Evolutionary conservation across 73 alveolate genomes (phyloP), one percentile per base, ranked within the genome.

Genomic region (Paramecium tetraurelia): DNA sequence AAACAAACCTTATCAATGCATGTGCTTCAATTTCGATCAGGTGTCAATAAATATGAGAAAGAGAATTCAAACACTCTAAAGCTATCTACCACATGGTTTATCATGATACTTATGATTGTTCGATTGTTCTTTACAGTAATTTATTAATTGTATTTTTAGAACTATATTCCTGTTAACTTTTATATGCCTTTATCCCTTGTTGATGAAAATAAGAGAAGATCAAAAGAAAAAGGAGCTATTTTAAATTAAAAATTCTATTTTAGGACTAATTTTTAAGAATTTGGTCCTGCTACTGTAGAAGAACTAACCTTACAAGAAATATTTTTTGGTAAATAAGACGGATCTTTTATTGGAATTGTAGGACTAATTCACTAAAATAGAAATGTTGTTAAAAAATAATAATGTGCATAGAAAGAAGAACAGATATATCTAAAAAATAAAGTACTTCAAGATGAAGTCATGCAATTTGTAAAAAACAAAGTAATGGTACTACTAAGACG

Each of bases 401-500:
- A 21, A 21, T 86, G 63, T 63, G 27, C 35, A 36, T 35, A 38
- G 8, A 35, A 9, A 11, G 29, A 69, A 29, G 86, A 92, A 33
- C 76, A 72, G 48, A 24, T 93, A 22, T 72, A 92, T 63, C 94
- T 59, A 20, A 77, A 85, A 18, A 83, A 63, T 24, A 92, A 93
- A n/a, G 59, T 94, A 70, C 68, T 86, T 59, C 44, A 80, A 41
- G 76, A 88, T 48, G 71, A 77, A 57, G 92, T 85, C 85, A 87
- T 92, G 5, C 88, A 95, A 27, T 93, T 96, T 63, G 58, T 97
- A 29, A 72, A 92, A 43, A 63, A 72, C 69, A 96, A 97, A 92
- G 98, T 99, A 86, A 84, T 72, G 99, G 99, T 0, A 96, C 96
- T 40, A 57, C 93, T 33, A 85, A 92, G 48, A 98, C 99, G 20